Base-by-base conservation (phyloP, 2,329 filamentous ascomycete genomes). In the Metarhizium brunneum region DNA sequence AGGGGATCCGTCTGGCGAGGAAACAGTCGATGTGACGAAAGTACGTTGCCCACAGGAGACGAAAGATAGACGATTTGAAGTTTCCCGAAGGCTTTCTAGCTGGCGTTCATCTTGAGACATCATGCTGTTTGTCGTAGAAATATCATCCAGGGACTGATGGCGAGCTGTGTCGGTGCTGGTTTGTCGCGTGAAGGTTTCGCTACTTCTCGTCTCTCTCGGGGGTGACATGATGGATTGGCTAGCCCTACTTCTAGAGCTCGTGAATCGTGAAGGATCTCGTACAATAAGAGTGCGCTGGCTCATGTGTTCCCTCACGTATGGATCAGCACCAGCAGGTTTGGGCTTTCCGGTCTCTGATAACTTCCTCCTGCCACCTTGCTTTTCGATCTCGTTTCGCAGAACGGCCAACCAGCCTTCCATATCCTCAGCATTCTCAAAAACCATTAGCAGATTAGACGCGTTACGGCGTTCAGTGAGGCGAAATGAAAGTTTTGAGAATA, bases 401-500 rank as follows among this genome's bases (percentile, higher is more conserved):
- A 79, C 76, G 1, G 78, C 76, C 66, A 92, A 82, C 89, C 89
- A 94, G 47, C 75, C 72, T 57, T 90, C 85, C 86, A 92, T 88
- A 48, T 88, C 84, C 59, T 86, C 82, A 2, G 86, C 84, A 58
- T 74, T 83, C 53, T 90, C 83, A 59, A 92, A 84, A 0, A 92
- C 82, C 66, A 94, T 77, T 29, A 94, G 71, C 55, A 91, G 79
- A 59, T 83, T 87, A 1, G 81, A 77, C 1, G 81, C 80, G 18
- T 77, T 73, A 58, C 79, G 78, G 64, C 79, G 81, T 54, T 85
- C 81, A 5, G 65, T 45, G 11, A 62, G 58, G 45, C 82, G 79
- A 45, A 87, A 79, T 2, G 83, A 78, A 52, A 90, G 72, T 54
- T 85, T 81, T 1, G 85, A 82, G 36, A 90, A 76, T 3, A 90